Base-by-base conservation (phyloP, 2,329 filamentous ascomycete species). In the Colletotrichum sp. region DNA sequence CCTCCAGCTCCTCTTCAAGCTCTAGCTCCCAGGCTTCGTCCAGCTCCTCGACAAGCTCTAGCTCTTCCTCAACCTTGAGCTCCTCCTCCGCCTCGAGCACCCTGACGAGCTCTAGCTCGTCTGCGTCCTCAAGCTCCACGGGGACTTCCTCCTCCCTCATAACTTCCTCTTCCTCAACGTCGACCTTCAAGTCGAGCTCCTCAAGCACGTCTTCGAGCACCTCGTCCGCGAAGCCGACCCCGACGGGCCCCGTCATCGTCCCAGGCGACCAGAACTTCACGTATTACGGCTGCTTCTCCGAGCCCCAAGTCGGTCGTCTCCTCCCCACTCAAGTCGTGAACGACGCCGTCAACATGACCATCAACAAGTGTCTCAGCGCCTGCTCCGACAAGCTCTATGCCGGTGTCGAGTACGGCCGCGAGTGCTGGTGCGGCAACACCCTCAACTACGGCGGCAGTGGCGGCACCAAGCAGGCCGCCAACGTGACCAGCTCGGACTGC, bases 211-310 rank as follows among this genome's bases (percentile, higher is more conserved):
- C 34, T 6, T 28, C 9, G 6, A 32, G 58, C 16, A 65, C 63
- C 9, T 69, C 67, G 3, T 63, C 72, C 12, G 77, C 80, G 1
- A 57, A 60, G 24, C 76, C 81, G 8, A 78, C 78, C 0, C 72
- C 80, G 3, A 82, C 81, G 2, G 79, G 69, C 0, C 83, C 84
- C 0, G 68, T 81, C n/a, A 80, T 84, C 12, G 82, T 79, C 32
- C 74, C 74, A 0, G 85, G 84, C 2, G 84, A 85, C 72, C 79
- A 78, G 52, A 85, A 85, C 77, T 86, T 84, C 21, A 84, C 83
- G 2, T 85, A 81, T 71, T 84, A 85, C 69, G 82, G 81, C 2
- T 86, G 85, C 52, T 80, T 84, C 1, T 76, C 78, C 0, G 84
- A 86, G 69, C 85, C 85, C 0, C 79, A 80, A 3, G 58, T 77